phyloP scores from a whole-genome alignment of 371 early-diverging fungal species.

The Mucor indicus region DNA sequence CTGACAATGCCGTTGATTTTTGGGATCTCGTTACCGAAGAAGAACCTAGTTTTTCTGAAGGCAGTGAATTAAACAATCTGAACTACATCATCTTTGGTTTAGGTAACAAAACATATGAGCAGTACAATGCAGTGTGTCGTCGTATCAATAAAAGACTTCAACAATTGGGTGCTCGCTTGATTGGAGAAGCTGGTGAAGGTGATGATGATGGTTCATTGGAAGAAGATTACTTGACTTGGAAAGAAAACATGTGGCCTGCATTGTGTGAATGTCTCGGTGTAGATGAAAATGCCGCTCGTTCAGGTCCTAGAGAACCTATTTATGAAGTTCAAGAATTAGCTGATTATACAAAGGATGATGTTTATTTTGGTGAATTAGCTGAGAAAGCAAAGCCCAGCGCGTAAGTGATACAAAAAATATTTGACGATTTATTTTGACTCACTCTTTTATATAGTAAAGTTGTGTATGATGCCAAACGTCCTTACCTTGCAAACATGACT shows the following conservation, averaged over 20 bases:
- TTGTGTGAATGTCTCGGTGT: constrained; percentile 75
- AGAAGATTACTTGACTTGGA: constrained; percentile 95
- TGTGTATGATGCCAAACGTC: constrained; percentile 80
- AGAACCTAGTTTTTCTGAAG: constrained; percentile 63
- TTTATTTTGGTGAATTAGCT: constrained; percentile 63
- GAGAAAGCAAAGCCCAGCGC: constrained; percentile 39
- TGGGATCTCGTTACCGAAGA: constrained; percentile 75
- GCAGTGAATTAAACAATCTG: constrained; percentile 48
- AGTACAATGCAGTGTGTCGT: constrained; percentile 83
- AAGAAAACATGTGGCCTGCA: constrained; percentile 77
- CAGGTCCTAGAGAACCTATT: constrained; percentile 38
- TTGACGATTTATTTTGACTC: constrained; percentile 2
- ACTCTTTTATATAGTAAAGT: constrained; percentile 12
- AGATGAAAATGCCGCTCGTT: constrained; percentile 46
- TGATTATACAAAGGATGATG: constrained; percentile 29
- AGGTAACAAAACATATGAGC: constrained; percentile 97
- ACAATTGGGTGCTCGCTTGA: constrained; percentile 71
- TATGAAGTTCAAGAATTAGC: constrained; percentile 43
- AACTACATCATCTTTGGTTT: constrained; percentile 87
- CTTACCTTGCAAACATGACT: constrained; percentile 67
- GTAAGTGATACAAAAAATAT: constrained; percentile 21
- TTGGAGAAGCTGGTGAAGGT: constrained; percentile 88
- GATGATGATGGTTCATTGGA: constrained; percentile 96
- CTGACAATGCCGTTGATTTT: constrained; percentile 90
- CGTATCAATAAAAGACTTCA: constrained; percentile 62